Conservation (phyloP, 75 land plant species). For the Isoetes taiwanensis region DNA sequence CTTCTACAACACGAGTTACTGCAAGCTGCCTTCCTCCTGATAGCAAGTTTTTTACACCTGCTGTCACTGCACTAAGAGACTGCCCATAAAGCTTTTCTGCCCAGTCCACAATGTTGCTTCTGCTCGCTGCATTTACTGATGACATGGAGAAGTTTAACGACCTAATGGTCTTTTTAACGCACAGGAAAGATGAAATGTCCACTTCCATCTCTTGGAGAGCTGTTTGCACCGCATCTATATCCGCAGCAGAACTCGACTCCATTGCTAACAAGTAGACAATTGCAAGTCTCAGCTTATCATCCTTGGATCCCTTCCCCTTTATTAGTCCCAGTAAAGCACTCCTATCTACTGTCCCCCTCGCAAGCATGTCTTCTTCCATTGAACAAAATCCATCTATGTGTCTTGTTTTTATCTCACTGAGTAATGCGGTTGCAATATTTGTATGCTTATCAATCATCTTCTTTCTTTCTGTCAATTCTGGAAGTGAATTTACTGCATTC, state of each 20-base stretch:
- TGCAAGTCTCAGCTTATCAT: slow-evolving; percentile 80
- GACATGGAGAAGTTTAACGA: slow-evolving; percentile 58
- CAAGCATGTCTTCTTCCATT: slow-evolving; percentile 74
- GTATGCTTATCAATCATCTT: slow-evolving; percentile 89
- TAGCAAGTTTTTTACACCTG: slow-evolving; percentile 82
- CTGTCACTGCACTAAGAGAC: slow-evolving; percentile 89
- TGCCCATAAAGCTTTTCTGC: slow-evolving; percentile 82
- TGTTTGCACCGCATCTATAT: slow-evolving; percentile 70
- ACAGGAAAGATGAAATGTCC: slow-evolving; percentile 68
- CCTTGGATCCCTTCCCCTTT: slow-evolving; percentile 72
- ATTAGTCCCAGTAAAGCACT: slow-evolving; percentile 35
- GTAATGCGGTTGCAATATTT: slow-evolving; percentile 68
- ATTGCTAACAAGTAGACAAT: slow-evolving; percentile 63
- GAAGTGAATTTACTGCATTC: slow-evolving; percentile 91
- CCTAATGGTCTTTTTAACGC: slow-evolving; percentile 88
- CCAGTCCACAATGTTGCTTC: slow-evolving; percentile 79
- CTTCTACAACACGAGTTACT: slow-evolving; percentile 71
- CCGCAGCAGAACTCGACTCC: slow-evolving; percentile 54
- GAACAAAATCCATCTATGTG: slow-evolving; percentile 64
- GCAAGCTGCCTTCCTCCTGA: slow-evolving; percentile 80
- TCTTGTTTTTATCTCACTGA: slow-evolving; percentile 75
- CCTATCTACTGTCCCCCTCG: slow-evolving; percentile 61
- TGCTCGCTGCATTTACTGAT: slow-evolving; percentile 59
- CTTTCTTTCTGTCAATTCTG: slow-evolving; percentile 88
- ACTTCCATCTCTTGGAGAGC: slow-evolving; percentile 71